phyloP scores from a whole-genome alignment of 768 basidiomycete genomes.

The Plicaturopsis crispa region DNA sequence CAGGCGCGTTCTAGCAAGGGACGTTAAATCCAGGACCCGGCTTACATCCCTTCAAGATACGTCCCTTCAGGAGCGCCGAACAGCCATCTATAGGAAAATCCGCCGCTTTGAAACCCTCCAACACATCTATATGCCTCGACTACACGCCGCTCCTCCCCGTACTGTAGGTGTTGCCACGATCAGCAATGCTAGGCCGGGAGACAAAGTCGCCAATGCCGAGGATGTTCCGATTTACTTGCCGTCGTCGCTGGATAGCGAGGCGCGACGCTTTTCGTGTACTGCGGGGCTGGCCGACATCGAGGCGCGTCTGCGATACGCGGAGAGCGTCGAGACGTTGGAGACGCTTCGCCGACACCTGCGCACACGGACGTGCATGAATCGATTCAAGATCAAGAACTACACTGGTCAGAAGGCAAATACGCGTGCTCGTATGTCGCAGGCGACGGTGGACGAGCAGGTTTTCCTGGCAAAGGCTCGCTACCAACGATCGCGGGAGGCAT shows the following conservation, averaged over 20 bases:
- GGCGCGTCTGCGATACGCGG: conserved; percentile 12
- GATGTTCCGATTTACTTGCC: conserved; percentile 12
- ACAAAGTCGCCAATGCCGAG: background rate
- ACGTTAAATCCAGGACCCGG: background rate
- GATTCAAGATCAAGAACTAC: conserved; percentile 14
- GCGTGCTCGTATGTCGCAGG: conserved; percentile 12
- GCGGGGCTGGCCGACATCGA: conserved; percentile 12
- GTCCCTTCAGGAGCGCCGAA: conserved; percentile 6
- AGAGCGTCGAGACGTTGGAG: conserved; percentile 10
- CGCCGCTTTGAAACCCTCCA: conserved; percentile 6
- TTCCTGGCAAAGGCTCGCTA: conserved; percentile 11
- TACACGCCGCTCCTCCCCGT: background rate
- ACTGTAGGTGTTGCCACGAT: background rate
- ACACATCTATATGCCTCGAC: conserved; percentile 11
- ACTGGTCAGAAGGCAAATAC: conserved; percentile 18
- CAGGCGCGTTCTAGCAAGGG: background rate
- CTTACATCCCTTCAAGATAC: conserved; percentile 5
- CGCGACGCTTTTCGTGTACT: conserved; percentile 3
- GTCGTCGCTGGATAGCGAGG: conserved; percentile 6
- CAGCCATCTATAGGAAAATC: conserved; percentile 5
- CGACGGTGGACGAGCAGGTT: conserved; percentile 10
- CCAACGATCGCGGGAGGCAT: conserved; percentile 10
- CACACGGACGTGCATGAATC: conserved; percentile 12
- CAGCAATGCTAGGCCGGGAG: background rate
- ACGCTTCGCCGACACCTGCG: conserved; percentile 14